These are phyloP conservation scores for Theileria annulata DNA, from an alignment of 169 alveolate species.

Conservation along the genomic window DNA sequence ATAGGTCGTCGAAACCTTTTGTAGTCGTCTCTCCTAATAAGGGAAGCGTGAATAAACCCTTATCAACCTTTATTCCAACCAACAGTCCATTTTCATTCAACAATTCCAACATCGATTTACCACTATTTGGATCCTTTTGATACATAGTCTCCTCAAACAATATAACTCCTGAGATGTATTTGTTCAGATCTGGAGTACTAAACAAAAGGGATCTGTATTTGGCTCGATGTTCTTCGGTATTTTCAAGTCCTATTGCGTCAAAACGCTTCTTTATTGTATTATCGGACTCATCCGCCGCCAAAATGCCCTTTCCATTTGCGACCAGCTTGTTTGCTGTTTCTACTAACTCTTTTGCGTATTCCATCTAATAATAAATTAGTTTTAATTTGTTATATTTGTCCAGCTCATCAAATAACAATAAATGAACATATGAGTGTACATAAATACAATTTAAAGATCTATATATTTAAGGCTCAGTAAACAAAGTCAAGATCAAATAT, in stretches of 20 bases:
- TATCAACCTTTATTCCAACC: constrained; percentile 98
- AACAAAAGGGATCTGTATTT: constrained; percentile 94
- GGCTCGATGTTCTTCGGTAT: constrained; percentile 94
- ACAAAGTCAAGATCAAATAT: neutral
- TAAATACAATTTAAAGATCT: neutral
- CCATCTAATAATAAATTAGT: neutral
- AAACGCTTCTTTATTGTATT: constrained; percentile 97
- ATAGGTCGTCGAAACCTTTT: constrained; percentile 96
- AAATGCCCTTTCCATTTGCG: constrained; percentile 95
- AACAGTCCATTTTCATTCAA: constrained; percentile 90
- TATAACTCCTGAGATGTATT: constrained; percentile 97
- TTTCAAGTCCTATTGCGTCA: constrained; percentile 90
- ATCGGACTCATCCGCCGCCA: constrained; percentile 99
- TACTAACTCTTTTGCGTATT: constrained; percentile 48
- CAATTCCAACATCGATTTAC: constrained; percentile 86
- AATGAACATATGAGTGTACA: neutral
- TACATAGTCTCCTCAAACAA: constrained; percentile 97
- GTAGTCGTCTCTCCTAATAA: constrained; percentile 87
- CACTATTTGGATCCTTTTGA: constrained; percentile 88
- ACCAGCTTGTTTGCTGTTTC: constrained; percentile 68
- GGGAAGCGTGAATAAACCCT: constrained; percentile 90
- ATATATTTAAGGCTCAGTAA: neutral
- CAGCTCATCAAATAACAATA: neutral
- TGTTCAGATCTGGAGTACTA: constrained; percentile 89
- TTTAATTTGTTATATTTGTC: neutral